A percentile compares a stretch with the other conserved stretches of the same genome.
These are phyloP conservation scores for Knufia fluminis DNA, from an alignment of 2,329 filamentous ascomycete genomes.

Conservation along the genomic window DNA sequence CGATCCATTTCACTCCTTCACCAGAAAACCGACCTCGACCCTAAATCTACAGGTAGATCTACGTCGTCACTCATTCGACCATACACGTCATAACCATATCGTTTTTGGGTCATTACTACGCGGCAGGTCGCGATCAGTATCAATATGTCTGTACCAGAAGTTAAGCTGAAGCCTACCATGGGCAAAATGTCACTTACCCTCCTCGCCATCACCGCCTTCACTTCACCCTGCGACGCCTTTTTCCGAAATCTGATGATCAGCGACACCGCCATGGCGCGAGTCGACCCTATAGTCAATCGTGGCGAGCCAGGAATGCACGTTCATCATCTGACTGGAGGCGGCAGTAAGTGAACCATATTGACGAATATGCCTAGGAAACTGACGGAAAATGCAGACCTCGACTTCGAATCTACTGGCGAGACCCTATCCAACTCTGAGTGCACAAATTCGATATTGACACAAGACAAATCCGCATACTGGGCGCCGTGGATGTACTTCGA, in stretches of 20 bases:
- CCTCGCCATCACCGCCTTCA: constrained; percentile 22
- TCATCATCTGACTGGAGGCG: constrained; percentile 67
- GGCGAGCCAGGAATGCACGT: constrained; percentile 54
- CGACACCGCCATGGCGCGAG: constrained; percentile 56
- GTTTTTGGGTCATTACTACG: not conserved
- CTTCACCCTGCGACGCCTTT: constrained; percentile 53
- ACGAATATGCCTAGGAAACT: not conserved
- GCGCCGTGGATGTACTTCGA: constrained; percentile 70
- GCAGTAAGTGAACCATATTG: constrained; percentile 46
- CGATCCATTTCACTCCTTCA: not conserved
- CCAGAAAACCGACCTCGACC: not conserved
- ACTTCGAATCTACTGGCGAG: constrained; percentile 46
- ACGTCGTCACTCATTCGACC: not conserved
- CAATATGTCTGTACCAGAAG: constrained; percentile 2
- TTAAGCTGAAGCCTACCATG: not conserved
- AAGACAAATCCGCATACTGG: constrained; percentile 89
- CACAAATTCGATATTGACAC: constrained; percentile 68
- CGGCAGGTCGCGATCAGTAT: not conserved
- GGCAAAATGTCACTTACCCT: not conserved
- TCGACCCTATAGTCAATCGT: constrained; percentile 67
- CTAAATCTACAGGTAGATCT: not conserved
- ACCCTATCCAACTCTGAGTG: constrained; percentile 54
- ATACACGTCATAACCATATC: not conserved
- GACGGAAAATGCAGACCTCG: constrained; percentile 48
- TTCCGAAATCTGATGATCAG: constrained; percentile 84